Evolutionary conservation across 495 filamentous ascomycete genomes (phyloP).

Genomic region (Xylaria intraflava): DNA sequence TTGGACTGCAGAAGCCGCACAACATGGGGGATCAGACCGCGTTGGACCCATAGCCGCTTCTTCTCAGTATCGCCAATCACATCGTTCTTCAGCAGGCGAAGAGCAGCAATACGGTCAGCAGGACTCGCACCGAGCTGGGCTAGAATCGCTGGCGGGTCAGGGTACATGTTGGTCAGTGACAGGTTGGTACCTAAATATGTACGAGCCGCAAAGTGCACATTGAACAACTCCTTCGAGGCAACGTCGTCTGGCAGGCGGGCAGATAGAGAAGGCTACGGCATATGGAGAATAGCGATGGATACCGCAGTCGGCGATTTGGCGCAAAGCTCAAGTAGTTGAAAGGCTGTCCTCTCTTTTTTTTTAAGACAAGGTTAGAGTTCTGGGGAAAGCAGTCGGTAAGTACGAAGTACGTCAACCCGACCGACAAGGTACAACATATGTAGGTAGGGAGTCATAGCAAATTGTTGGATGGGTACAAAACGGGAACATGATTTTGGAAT

Average conservation of each 20-base stretch:
- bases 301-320: constrained; percentile 1
- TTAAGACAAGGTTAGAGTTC: no score
- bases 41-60: constrained; percentile 68
- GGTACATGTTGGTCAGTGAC: constrained; percentile 15
- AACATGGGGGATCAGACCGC: constrained; percentile 63
- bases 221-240: not conserved
- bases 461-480: no score
- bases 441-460: no score
- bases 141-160: constrained; percentile 44
- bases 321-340: constrained; percentile 1
- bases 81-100: constrained; percentile 78
- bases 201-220: not conserved
- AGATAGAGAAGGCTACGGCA: not conserved
- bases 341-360: no score
- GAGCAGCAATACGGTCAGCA: constrained; percentile 54
- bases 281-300: not conserved
- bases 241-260: not conserved
- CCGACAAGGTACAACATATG: no score
- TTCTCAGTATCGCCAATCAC: constrained; percentile 80
- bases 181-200: not conserved
- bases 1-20: constrained; percentile 48
- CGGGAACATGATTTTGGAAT: no score
- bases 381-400: no score
- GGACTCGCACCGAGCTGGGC: constrained; percentile 57
- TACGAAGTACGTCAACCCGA: no score